Conservation (phyloP, 169 alveolate species). For the Amoebophrya sp. region DNA sequence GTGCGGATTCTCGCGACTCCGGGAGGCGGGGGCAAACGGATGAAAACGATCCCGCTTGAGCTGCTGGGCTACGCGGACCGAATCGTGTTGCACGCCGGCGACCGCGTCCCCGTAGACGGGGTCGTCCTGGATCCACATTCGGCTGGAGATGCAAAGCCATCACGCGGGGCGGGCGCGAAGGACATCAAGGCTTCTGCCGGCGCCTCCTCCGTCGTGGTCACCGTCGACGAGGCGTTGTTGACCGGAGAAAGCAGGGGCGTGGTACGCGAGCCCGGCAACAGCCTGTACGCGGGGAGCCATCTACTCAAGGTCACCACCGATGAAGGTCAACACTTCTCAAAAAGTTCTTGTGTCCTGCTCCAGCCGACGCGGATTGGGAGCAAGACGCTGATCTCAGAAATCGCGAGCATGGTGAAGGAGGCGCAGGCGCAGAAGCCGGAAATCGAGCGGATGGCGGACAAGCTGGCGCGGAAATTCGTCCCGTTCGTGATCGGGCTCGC, state of each 20-base stretch:
- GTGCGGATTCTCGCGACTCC: too few relatives aligned
- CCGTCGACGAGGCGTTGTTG: conserved; percentile 7
- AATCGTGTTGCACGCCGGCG: neutral
- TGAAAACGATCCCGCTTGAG: neutral
- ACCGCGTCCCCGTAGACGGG: conserved; percentile 10
- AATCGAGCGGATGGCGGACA: conserved; percentile 9
- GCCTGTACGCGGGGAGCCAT: neutral
- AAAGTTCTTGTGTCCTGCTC: too few relatives aligned
- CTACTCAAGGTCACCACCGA: neutral
- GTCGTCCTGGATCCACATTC: too few relatives aligned
- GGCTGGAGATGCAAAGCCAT: too few relatives aligned
- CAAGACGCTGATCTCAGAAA: neutral
- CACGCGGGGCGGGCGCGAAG: too few relatives aligned
- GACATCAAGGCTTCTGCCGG: neutral
- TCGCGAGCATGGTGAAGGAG: neutral
- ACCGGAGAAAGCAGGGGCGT: conserved; percentile 9
- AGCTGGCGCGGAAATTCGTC: conserved; percentile 10
- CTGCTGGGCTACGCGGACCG: neutral
- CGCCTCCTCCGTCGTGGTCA: neutral
- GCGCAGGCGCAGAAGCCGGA: conserved; percentile 15
- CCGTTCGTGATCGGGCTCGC: conserved; percentile 1
- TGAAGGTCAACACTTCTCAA: too few relatives aligned
- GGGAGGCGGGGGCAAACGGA: too few relatives aligned
- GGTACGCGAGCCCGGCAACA: neutral
- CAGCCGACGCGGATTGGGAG: conserved; percentile 9